Percentiles rank a stretch among this genome's conserved stretches.
phyloP scores from a whole-genome alignment of 768 basidiomycete species.

The Hydnum rufescens region DNA sequence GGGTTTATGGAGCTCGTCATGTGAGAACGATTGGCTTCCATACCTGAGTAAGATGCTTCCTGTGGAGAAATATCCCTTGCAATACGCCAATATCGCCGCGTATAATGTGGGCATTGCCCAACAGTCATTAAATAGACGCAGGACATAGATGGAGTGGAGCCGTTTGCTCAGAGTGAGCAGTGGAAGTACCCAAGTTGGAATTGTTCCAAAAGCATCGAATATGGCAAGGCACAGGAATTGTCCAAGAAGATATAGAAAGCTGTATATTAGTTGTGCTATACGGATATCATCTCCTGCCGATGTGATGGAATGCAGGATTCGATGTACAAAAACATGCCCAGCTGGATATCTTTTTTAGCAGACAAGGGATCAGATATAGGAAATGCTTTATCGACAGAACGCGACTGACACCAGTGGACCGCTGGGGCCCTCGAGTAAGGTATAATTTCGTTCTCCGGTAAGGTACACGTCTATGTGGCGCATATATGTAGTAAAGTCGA shows the following conservation, averaged over 20 bases:
- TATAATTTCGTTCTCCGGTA: constrained; percentile 69
- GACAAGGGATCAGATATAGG: background rate
- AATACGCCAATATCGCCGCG: constrained; percentile 45
- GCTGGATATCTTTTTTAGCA: constrained; percentile 65
- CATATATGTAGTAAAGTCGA: constrained; percentile 97
- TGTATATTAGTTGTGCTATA: constrained; percentile 63
- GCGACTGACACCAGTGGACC: constrained; percentile 72
- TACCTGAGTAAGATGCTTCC: too few relatives aligned
- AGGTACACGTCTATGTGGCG: constrained; percentile 61
- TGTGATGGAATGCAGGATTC: constrained; percentile 43
- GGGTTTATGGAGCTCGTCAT: too few relatives aligned
- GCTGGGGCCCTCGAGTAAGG: constrained; percentile 66
- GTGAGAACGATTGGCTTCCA: too few relatives aligned
- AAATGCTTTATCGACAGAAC: constrained; percentile 5
- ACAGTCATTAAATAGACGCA: constrained; percentile 91
- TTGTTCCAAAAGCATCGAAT: constrained; percentile 37
- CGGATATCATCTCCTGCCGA: constrained; percentile 35
- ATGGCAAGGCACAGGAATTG: constrained; percentile 46
- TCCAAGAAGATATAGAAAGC: constrained; percentile 45
- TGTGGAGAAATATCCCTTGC: constrained; percentile 34
- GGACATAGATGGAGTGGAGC: constrained; percentile 77
- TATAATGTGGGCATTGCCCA: constrained; percentile 57
- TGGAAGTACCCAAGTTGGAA: constrained; percentile 54
- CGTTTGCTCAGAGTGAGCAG: constrained; percentile 77
- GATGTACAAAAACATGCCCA: constrained; percentile 74